Conservation (phyloP, 192 early-diverging fungal species). For the Rhizoclosmatium sp. region DNA sequence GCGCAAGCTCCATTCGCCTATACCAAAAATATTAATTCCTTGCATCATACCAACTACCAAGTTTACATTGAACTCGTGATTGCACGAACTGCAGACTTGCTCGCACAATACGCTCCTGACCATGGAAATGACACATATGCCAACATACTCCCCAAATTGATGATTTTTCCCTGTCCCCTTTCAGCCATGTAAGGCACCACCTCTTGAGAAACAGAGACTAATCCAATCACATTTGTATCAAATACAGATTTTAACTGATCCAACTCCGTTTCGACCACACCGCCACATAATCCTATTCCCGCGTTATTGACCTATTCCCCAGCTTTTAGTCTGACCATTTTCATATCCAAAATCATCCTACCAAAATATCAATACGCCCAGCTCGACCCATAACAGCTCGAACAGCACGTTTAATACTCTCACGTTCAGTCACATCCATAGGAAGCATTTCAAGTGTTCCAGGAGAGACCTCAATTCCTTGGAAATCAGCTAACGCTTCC, state of each 20-base stretch:
- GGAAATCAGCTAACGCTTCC: slow-evolving; percentile 10
- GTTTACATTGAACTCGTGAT: slow-evolving; percentile 34
- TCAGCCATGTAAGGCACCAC: slow-evolving; percentile 37
- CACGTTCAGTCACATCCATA: slow-evolving; percentile 31
- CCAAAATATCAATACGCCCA: slow-evolving; percentile 37
- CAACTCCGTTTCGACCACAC: slow-evolving; percentile 24
- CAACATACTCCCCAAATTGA: slow-evolving; percentile 42
- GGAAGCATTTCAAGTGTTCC: slow-evolving; percentile 31
- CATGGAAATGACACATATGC: slow-evolving; percentile 37
- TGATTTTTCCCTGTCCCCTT: slow-evolving; percentile 23
- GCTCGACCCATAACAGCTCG: slow-evolving; percentile 22
- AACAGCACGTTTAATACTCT: slow-evolving; percentile 21
- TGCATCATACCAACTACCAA: neutral
- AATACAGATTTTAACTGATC: slow-evolving; percentile 15
- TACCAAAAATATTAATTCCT: neutral
- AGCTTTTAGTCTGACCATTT: neutral
- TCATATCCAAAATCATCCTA: neutral
- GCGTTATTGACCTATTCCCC: slow-evolving; percentile 39
- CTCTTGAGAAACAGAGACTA: slow-evolving; percentile 30
- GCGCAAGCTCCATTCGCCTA: slow-evolving; percentile 39
- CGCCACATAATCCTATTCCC: slow-evolving; percentile 39
- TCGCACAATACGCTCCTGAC: slow-evolving; percentile 37
- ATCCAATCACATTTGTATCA: slow-evolving; percentile 38
- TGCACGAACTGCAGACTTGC: slow-evolving; percentile 28
- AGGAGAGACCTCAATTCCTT: neutral